Base-by-base conservation (phyloP, 23 red algal genomes). In the Chondrus crispus region DNA sequence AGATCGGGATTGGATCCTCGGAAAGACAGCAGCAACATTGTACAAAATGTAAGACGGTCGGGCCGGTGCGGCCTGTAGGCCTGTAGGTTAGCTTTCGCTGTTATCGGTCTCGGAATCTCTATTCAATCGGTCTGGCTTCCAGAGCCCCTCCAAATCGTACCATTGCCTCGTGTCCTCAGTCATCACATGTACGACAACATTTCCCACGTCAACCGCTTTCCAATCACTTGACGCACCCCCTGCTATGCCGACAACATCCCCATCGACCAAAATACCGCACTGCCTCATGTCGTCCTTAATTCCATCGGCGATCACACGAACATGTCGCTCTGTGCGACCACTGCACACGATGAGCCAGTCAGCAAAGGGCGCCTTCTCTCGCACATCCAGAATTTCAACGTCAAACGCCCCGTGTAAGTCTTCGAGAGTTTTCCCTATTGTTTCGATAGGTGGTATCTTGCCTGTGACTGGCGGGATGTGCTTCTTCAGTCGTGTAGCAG, bases 141-240 rank as follows among this genome's bases (percentile, higher is more conserved):
- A 95, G 12, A 95, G 68, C 0, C 46, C 38, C 66, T 95, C 93
- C 44, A 95, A 47, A 10, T 50, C 20, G 38, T 95, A 95, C 28
- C 43, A 40, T 39, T 83, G 12, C 7, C 93, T 41, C n/a, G 38
- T 63, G 3, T 66, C 44, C 3, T 37, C 75, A 5, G 81, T 87
- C 93, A 95, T 95, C 16, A 95, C 80, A 57, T 95, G 93, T 8
- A 95, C 84, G 2, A 95, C 84, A 40, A 68, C 28, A 28, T 28
- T n/a, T 2, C 93, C 93, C 20, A 95, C 44, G 60, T 95, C 93
- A 43, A 95, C 62, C 5, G 84, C 76, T 42, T 75, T 68, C 93
- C 93, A 95, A 26, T 95, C 85, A 32, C 49, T 3, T 9, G 37
- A 30, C 11, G 68, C 74, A 2, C 33, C 12, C 11, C 93, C 93